These are phyloP conservation scores for Phytophthora nicotianae DNA, from an alignment of 352 stramenopile species.

Conservation along the genomic window DNA sequence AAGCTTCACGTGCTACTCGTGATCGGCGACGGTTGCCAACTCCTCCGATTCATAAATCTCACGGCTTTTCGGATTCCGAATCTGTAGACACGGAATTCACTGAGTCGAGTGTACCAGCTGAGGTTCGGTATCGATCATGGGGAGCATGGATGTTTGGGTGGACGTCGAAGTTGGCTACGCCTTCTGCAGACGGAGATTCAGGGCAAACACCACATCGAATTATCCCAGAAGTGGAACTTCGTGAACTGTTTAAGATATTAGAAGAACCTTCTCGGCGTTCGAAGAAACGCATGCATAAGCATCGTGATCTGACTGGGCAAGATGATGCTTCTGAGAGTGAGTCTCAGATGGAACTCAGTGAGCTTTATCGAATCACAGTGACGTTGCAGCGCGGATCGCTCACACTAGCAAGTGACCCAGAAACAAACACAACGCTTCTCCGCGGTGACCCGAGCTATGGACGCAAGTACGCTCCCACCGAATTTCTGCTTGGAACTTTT, in stretches of 20 bases:
- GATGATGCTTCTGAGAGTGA: constrained; percentile 42
- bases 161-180: constrained; percentile 70
- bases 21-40: constrained; percentile 31
- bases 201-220: constrained; percentile 43
- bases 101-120: constrained; percentile 69
- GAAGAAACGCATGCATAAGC: constrained; percentile 55
- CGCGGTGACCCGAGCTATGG: constrained; percentile 72
- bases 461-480: constrained; percentile 67
- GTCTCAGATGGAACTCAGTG: constrained; percentile 42
- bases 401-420: constrained; percentile 74
- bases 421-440: constrained; percentile 66
- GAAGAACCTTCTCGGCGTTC: constrained; percentile 74
- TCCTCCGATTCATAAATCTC: constrained; percentile 52
- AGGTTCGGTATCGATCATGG: constrained; percentile 81
- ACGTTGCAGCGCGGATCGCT: constrained; percentile 76
- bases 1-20: constrained; percentile 26
- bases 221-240: constrained; percentile 82
- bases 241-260: constrained; percentile 89
- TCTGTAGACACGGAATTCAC: constrained; percentile 82
- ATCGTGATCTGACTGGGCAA: constrained; percentile 30
- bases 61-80: constrained; percentile 70
- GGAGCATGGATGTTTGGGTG: constrained; percentile 88
- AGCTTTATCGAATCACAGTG: constrained; percentile 79
- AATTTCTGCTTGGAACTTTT: constrained; percentile 83
- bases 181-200: constrained; percentile 34